Evolutionary conservation across 768 basidiomycete species (phyloP).

Genomic region (Termitomyces sp.): DNA sequence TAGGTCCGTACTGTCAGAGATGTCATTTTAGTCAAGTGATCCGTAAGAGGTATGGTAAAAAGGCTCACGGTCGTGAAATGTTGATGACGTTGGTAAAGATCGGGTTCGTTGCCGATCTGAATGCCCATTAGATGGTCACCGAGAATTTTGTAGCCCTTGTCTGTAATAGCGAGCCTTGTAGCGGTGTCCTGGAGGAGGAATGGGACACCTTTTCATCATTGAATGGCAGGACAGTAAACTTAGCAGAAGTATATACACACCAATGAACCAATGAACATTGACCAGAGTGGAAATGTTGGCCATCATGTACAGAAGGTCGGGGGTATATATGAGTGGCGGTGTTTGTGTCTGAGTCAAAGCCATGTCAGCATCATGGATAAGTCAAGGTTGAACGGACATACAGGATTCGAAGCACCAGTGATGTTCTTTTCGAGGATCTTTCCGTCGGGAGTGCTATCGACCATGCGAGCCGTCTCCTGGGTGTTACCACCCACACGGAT

Average conservation of each 20-base stretch:
- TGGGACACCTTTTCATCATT: constrained; percentile 34
- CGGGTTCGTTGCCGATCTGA: constrained; percentile 70
- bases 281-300: constrained; percentile 55
- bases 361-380: not conserved
- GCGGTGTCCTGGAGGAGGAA: constrained; percentile 53
- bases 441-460: constrained; percentile 40
- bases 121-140: constrained; percentile 63
- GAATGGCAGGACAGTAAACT: not conserved
- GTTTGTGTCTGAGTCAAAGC: constrained; percentile 48
- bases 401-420: constrained; percentile 13
- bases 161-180: constrained; percentile 50
- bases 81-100: constrained; percentile 39
- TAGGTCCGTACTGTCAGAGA: constrained; percentile 28
- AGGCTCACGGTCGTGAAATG: constrained; percentile 27
- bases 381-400: not conserved
- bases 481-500: constrained; percentile 80
- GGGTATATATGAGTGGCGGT: constrained; percentile 59
- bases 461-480: constrained; percentile 59
- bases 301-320: constrained; percentile 65
- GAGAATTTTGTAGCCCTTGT: constrained; percentile 58
- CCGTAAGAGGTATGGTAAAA: not conserved
- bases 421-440: constrained; percentile 18
- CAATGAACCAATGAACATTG: constrained; percentile 65
- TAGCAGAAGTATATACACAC: constrained; percentile 15
- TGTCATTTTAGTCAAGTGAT: not conserved